phyloP scores from a whole-genome alignment of 495 filamentous ascomycete species.

The Penicillium samsonianum region DNA sequence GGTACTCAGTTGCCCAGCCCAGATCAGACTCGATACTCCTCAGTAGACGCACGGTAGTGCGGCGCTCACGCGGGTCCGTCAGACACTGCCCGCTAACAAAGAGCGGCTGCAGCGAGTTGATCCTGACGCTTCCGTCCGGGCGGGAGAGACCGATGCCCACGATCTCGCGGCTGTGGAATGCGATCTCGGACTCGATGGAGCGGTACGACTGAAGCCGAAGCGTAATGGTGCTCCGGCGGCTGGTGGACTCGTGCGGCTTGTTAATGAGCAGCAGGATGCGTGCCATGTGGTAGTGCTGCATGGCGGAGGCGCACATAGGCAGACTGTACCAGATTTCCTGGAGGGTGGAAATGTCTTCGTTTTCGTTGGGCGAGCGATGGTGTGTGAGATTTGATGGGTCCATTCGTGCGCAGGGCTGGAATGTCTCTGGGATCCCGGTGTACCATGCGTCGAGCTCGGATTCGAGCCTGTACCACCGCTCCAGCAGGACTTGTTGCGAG shows the following conservation, averaged over 20 bases:
- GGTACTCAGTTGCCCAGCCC: conserved; percentile 66
- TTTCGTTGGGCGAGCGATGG: conserved; percentile 25
- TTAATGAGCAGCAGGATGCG: conserved; percentile 63
- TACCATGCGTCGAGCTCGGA: conserved; percentile 61
- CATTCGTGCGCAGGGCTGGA: conserved; percentile 53
- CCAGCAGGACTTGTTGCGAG: conserved; percentile 54
- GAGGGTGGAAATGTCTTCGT: conserved; percentile 41
- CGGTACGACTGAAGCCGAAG: conserved; percentile 55
- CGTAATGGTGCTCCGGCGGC: conserved; percentile 50
- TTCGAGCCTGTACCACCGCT: conserved; percentile 57
- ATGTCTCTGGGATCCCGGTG: conserved; percentile 57
- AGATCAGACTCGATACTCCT: conserved; percentile 59
- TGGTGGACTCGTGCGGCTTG: conserved; percentile 59
- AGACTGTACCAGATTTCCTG: conserved; percentile 64
- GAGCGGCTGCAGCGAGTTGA: conserved; percentile 61
- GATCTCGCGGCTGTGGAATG: conserved; percentile 59
- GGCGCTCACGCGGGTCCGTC: conserved; percentile 49
- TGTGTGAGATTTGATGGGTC: conserved; percentile 27
- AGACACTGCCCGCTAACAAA: conserved; percentile 65
- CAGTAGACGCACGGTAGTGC: conserved; percentile 52
- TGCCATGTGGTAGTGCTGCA: conserved; percentile 68
- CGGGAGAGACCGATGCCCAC: conserved; percentile 56
- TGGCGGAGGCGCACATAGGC: conserved; percentile 63
- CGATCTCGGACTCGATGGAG: conserved; percentile 53
- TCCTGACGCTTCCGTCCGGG: conserved; percentile 55